Percentiles rank a stretch among this genome's conserved stretches.
Conservation (phyloP, 345 rosid genomes). For the Citrus reticulata region DNA sequence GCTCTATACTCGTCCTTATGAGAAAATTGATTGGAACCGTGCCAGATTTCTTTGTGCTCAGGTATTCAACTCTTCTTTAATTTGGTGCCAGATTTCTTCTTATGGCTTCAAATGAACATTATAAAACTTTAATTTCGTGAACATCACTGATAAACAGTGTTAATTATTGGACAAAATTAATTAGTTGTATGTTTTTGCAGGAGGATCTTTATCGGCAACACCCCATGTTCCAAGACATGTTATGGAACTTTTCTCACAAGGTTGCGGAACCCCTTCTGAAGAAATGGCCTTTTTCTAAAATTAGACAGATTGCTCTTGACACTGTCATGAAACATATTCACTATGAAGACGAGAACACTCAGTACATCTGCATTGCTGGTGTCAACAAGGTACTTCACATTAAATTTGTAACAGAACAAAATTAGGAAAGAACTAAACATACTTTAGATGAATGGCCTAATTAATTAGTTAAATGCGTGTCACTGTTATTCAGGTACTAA, state of each 20-base stretch:
- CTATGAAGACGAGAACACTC: constrained; percentile 50
- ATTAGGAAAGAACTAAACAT: too few relatives aligned
- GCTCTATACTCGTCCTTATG: constrained; percentile 41
- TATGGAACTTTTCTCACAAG: constrained; percentile 45
- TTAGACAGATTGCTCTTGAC: constrained; percentile 41
- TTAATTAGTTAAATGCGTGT: too few relatives aligned
- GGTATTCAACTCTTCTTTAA: neutral
- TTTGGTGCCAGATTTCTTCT: neutral
- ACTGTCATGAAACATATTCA: constrained; percentile 50
- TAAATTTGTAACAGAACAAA: too few relatives aligned
- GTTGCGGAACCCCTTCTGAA: constrained; percentile 41
- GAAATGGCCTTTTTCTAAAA: constrained; percentile 50
- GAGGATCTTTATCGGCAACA: constrained; percentile 56
- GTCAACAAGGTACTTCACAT: constrained; percentile 51
- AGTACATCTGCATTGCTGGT: constrained; percentile 42
- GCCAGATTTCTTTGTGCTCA: neutral
- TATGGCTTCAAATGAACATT: too few relatives aligned
- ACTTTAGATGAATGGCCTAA: neutral
- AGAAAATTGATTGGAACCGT: constrained; percentile 33
- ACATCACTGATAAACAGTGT: too few relatives aligned
- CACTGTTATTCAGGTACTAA: constrained; percentile 27
- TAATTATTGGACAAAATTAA: too few relatives aligned
- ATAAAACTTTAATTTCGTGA: too few relatives aligned
- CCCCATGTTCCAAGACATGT: constrained; percentile 39
- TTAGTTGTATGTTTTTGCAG: constrained; percentile 13